These are phyloP conservation scores for Alopecurus myosuroides DNA, from an alignment of 176 grass and related monocot species.

Conservation along the genomic window DNA sequence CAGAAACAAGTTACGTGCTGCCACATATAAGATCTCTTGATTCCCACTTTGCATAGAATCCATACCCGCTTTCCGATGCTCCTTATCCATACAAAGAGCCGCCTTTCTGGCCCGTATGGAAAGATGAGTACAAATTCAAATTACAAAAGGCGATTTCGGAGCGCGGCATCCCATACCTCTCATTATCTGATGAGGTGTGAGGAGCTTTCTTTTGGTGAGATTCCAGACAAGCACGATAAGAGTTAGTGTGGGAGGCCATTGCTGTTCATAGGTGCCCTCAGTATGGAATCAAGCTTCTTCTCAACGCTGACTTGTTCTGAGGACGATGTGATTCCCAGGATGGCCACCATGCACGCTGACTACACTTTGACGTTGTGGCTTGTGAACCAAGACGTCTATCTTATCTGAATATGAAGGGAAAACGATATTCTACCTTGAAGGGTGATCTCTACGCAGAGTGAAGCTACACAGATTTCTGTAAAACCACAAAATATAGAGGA, in stretches of 20 bases:
- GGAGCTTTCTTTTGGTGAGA: slow-evolving; percentile 15
- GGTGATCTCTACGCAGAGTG: not conserved
- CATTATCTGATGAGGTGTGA: slow-evolving; percentile 27
- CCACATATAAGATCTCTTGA: slow-evolving; percentile 36
- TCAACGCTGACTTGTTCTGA: slow-evolving; percentile 15
- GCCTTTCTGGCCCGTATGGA: not conserved
- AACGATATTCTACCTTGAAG: not conserved
- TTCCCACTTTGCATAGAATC: slow-evolving; percentile 38
- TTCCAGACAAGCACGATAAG: slow-evolving; percentile 34
- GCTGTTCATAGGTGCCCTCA: not conserved
- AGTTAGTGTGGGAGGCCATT: slow-evolving; percentile 1
- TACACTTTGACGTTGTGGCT: not conserved
- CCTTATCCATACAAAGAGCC: slow-evolving; percentile 38
- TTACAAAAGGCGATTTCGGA: slow-evolving; percentile 30
- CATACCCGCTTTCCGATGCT: slow-evolving; percentile 36
- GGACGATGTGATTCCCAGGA: slow-evolving; percentile 25
- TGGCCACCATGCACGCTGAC: not conserved
- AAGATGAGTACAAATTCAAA: not conserved
- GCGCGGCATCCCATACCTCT: slow-evolving; percentile 31
- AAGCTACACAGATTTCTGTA: not conserved
- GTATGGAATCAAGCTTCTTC: not conserved
- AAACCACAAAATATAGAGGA: not conserved
- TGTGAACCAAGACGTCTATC: not conserved
- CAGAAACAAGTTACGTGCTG: slow-evolving; percentile 32
- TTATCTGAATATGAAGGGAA: not conserved